Evolutionary conservation across 441 rosid species (phyloP), one percentile per base, ranked within the genome.

Genomic region (Bocquillonia castaneifolia): DNA sequence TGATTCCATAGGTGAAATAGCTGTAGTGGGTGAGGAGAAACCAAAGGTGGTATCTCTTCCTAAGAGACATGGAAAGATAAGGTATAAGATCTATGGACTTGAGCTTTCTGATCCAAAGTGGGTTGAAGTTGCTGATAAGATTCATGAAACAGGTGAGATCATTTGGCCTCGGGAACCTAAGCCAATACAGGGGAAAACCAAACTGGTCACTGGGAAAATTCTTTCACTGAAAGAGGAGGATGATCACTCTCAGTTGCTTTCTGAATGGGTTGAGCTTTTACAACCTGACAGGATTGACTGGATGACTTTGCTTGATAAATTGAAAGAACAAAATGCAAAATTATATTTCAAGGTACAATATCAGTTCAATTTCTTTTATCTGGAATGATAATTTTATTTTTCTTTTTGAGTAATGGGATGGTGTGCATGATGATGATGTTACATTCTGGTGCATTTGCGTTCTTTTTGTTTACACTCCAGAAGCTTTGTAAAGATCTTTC

Each of bases 51-150:
- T 76, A 61, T 80, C 91, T 65, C 88, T 91, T 79, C 96, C 95
- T 17, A 89, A 80, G 81, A 86, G 99, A 69, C 88, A 85, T 50
- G 96, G 97, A 64, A 88, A 81, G 86, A 79, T 91, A 62, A 86
- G 75, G 70, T 88, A 86, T 80, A 93, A 84, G 86, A 93, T 89
- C 53, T 90, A 89, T 77, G 97, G 97, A 66, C 93, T 93, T 58
- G 88, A 93, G 74, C 83, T 93, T 14, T 91, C 99, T 17, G 88
- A 83, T 79, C 76, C 88, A 34, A 88, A 83, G 76, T 89, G 89
- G 93, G 80, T 78, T 64, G 77, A 83, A 79, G 85, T 82, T 62
- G 84, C 87, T 63, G 77, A 82, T 70, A 87, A 80, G 76, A 72
- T 88, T 67, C 83, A 87, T 39, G 88, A 85, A 78, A 72, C 84